Evolutionary conservation across 176 grass and related monocot species (phyloP).

Genomic region (Dactylis glomerata): DNA sequence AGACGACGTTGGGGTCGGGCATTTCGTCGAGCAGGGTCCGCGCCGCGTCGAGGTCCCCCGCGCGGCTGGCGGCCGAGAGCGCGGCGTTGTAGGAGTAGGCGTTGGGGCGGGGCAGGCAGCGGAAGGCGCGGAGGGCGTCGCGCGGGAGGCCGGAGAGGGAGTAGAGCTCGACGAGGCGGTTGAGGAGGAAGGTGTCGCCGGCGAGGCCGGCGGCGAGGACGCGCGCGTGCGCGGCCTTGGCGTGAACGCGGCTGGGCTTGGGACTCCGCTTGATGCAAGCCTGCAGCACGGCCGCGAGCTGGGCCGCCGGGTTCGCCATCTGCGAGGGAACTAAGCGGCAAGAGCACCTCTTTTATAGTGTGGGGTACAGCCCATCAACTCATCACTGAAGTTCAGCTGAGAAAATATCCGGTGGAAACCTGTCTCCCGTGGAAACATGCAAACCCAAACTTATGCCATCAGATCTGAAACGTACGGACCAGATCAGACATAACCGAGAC

Average conservation of each 20-base stretch:
- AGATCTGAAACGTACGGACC: no score
- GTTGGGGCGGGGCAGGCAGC: constrained; percentile 54
- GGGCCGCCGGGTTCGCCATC: constrained; percentile 39
- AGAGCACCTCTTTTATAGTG: not conserved
- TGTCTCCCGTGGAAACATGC: no score
- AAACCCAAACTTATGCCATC: no score
- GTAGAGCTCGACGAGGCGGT: constrained; percentile 91
- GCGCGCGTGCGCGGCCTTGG: constrained; percentile 61
- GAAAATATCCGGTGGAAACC: no score
- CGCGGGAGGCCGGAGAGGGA: constrained; percentile 50
- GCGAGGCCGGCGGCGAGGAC: constrained; percentile 60
- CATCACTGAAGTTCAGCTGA: not conserved
- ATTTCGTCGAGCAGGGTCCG: constrained; percentile 64
- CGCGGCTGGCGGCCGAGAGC: constrained; percentile 44
- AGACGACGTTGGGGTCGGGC: constrained; percentile 62
- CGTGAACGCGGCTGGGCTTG: constrained; percentile 26
- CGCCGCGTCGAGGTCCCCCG: constrained; percentile 49
- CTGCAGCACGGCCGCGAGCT: constrained; percentile 33
- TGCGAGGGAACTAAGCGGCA: not conserved
- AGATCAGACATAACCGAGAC: no score
- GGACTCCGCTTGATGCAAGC: constrained; percentile 49
- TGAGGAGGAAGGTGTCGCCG: constrained; percentile 74
- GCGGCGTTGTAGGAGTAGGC: constrained; percentile 74
- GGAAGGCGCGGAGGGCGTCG: constrained; percentile 57
- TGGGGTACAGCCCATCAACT: not conserved